Evolutionary conservation across 2,329 filamentous ascomycete species (phyloP), one percentile per base, ranked within the genome.

Genomic region (Paraconiothyrium brasiliense): DNA sequence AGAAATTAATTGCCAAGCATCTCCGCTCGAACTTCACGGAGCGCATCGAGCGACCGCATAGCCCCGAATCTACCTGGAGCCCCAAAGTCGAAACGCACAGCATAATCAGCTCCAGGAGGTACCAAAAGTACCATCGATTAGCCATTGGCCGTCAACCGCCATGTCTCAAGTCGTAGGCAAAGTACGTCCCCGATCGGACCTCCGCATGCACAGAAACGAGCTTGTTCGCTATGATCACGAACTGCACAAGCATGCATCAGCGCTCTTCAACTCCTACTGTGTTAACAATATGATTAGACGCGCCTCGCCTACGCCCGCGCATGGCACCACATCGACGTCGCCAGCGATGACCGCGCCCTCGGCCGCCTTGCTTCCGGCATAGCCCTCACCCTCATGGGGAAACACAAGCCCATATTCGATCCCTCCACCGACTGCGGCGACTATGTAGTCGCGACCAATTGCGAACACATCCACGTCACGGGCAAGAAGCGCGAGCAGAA

Each of bases 381-480:
- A 79, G 94, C 94, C 64, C 84, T 90, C 57, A 85, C 92, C 63
- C 88, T 97, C 56, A 97, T 98, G 94, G 95, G 95, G 82, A 99
- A 99, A 85, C 91, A 99, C 86, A 99, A 99, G 83, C 95, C 95
- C 24, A 97, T 95, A 80, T 99, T 89, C 83, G 92, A 98, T 82
- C 95, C 95, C 1, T 97, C 93, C 24, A 97, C 94, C 64, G 95
- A 99, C 85, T 98, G 95, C 85, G 95, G 95, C 71, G 95, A 99
- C 87, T 99, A 99, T 80, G 94, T 99, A 13, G 94, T 99, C 0
- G 94, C 95, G 55, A 92, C 92, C 41, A 90, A 93, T 79, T 98
- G 95, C 84, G 87, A 91, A 44, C 89, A 94, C 51, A 85, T 99
- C 54, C 89, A 94, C 82, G 90, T 89, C 1, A 98, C 95, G 8